Evolutionary conservation across 768 basidiomycete species (phyloP), one percentile per base, ranked within the genome.

Genomic region (Boletus edulis): DNA sequence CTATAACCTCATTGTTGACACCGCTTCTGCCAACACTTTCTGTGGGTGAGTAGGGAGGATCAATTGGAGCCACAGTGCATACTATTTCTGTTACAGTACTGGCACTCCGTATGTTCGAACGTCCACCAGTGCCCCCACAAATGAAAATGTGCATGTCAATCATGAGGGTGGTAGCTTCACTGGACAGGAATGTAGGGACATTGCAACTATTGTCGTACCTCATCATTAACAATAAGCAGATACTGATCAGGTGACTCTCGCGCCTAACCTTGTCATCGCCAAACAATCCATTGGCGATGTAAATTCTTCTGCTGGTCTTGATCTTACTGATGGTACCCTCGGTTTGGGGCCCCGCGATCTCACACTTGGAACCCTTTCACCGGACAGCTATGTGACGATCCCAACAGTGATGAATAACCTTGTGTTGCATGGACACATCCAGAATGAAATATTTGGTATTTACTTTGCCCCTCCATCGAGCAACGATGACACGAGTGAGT

Each of bases 111-210:
- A 52, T 12, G n/a, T 55, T 40, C 57, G 41, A 18, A 69, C 67
- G 11, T 46, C 55, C n/a, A 69, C 63, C 2, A 67, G 63, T 51
- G 49, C 58, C 15, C 44, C 62, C 24, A 71, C 69, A 15, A 69
- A 67, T 4, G 13, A 62, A 34, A 2, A 12, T 4, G 52, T 67
- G 20, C 51, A 18, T 3, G 41, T 52, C 5, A 46, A 39, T 8
- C 68, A 52, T 46, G 60, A 60, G 3, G 0, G n/a, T n/a, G n/a
- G n/a, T n/a, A n/a, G n/a, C n/a, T n/a, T n/a, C n/a, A 31, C 41
- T 53, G 69, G 77, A 24, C 66, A 63, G 37, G 77, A 78, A 56
- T 80, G 64, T 66, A 39, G 31, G 52, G 13, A 41, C 11, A 2
- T 42, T 10, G 14, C 29, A 5, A 15, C 15, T 22, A 22, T 22